Evolutionary conservation across 1,139 yeast species (phyloP).

Genomic region (Yamadazyma conglobata): DNA sequence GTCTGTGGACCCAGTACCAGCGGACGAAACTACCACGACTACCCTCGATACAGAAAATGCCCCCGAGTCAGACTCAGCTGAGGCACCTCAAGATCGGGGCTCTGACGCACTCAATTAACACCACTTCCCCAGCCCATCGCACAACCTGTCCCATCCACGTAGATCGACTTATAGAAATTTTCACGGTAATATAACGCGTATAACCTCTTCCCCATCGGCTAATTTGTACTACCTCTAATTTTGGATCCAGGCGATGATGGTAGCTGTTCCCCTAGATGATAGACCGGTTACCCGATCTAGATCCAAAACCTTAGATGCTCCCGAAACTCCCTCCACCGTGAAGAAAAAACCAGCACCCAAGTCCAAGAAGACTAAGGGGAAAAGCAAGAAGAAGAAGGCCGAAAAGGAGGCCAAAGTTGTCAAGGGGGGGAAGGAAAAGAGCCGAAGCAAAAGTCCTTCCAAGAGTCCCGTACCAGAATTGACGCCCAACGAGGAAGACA

Average conservation of each 20-base stretch:
- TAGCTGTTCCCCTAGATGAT: conserved; percentile 4
- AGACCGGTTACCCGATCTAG: conserved; percentile 6
- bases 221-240: neutral
- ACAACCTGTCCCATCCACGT: too few species aligned
- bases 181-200: conserved; percentile 3
- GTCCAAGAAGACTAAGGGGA: conserved; percentile 1
- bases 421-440: neutral
- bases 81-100: too few species aligned
- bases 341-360: neutral
- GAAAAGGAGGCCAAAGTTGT: neutral
- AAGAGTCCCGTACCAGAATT: neutral
- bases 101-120: too few species aligned
- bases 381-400: neutral
- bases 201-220: conserved; percentile 3
- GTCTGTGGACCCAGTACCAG: too few species aligned
- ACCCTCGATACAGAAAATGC: too few species aligned
- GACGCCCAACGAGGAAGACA: neutral
- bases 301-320: conserved; percentile 1
- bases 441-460: neutral
- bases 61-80: too few species aligned
- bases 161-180: too few species aligned
- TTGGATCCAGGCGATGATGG: neutral
- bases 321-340: too few species aligned
- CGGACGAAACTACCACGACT: too few species aligned
- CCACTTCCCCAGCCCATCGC: too few species aligned